Base-by-base conservation (phyloP, 78 protist species). In the Polysphondylium violaceum region DNA sequence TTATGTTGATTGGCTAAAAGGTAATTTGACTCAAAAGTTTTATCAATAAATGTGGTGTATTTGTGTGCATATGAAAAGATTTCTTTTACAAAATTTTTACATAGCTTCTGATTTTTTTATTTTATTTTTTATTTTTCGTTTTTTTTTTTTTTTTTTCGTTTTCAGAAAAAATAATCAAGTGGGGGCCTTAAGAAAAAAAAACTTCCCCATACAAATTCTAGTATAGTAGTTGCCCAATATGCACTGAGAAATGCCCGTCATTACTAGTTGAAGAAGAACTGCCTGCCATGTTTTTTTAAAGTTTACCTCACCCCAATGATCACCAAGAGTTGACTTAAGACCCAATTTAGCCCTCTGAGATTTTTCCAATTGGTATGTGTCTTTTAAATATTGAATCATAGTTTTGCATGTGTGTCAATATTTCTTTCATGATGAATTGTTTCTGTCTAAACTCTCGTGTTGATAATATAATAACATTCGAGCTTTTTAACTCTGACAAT, bases 1-100 rank as follows among this genome's bases (percentile, higher is more conserved):
- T 43, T 83, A 83, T 23, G 69, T 83, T 25, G 29, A 53, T 19
- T 83, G 56, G 68, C 7, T 83, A 11, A 67, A 83, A 71, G 71
- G 89, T 21, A 43, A 25, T 23, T 23, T 33, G 2, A 47, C 19
- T 58, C 56, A 74, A 16, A 74, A 25, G 29, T 2, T 27, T 27
- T 3, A 16, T 16, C 36, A 60, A 27, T 60, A 2, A 27, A 7
- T 19, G 16, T 16, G 29, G 7, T 29, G 7, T 16, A n/a, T 56
- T 17, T 17, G 12, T n/a, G 21, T n/a, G 12, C 5, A 4, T 17
- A 56, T 17, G 21, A 56, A 4, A 56, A 56, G 4, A 60, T 60
- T 56, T 19, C 4, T 19, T 21, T 19, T 4, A 56, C 9, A 56
- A 56, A 19, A 56, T n/a, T n/a, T n/a, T n/a, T 12, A 56, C 61